Conservation (phyloP, 164 flowering plant species). For the Sextonia rubra region DNA sequence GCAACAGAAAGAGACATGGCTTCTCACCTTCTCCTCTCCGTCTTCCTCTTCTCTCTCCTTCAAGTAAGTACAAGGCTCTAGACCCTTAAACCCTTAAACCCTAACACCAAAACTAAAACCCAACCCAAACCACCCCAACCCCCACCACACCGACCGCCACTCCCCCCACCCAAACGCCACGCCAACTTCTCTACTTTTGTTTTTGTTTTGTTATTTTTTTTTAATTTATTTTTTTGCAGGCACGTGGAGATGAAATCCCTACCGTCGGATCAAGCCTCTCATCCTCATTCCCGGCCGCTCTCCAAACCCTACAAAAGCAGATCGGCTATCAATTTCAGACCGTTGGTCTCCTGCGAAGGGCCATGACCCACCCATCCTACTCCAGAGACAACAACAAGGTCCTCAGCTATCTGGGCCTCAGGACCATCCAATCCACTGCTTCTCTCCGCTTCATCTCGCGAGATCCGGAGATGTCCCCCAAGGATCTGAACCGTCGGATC, state of each 20-base stretch:
- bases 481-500: slow-evolving; percentile 40
- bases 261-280: background rate
- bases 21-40: background rate
- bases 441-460: slow-evolving; percentile 28
- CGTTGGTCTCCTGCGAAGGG: slow-evolving; percentile 45
- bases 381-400: slow-evolving; percentile 71
- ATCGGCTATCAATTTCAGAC: slow-evolving; percentile 53
- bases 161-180: background rate
- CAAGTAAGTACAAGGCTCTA: background rate
- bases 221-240: slow-evolving; percentile 1
- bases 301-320: slow-evolving; percentile 45
- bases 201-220: background rate
- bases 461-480: slow-evolving; percentile 46
- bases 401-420: slow-evolving; percentile 51
- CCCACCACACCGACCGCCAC: background rate
- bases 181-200: background rate
- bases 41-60: background rate
- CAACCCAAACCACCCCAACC: background rate
- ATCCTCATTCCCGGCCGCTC: slow-evolving; percentile 40
- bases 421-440: slow-evolving; percentile 41
- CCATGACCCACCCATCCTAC: slow-evolving; percentile 75
- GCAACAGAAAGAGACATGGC: background rate
- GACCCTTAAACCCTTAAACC: too few relatives aligned
- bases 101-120: too few relatives aligned
- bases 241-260: background rate